Evolutionary conservation across 169 alveolate genomes (phyloP).

Genomic region (Perkinsus chesapeaki): DNA sequence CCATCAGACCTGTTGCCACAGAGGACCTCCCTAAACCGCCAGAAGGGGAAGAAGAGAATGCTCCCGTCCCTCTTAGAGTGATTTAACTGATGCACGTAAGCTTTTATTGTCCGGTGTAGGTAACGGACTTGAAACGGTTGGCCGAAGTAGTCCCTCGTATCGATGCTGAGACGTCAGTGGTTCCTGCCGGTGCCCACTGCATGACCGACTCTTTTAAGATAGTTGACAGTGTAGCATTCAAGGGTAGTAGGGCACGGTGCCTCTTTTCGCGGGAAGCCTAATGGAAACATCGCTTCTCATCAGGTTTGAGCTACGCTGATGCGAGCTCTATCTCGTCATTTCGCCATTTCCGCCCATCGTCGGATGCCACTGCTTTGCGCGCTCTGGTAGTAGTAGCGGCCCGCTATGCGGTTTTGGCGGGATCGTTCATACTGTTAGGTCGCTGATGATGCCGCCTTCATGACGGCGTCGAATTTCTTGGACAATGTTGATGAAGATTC

Average conservation of each 20-base stretch:
- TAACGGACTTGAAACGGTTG: conserved; percentile 61
- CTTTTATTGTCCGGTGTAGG: conserved; percentile 31
- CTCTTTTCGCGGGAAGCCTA: no score
- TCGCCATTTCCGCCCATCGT: conserved; percentile 54
- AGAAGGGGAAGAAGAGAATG: conserved; percentile 16
- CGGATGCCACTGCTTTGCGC: not conserved
- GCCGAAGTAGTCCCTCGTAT: conserved; percentile 61
- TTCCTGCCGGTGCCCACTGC: conserved; percentile 61
- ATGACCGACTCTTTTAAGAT: conserved; percentile 60
- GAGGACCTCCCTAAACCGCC: conserved; percentile 1
- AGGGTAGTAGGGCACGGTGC: not conserved
- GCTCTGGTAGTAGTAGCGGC: not conserved
- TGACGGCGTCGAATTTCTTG: conserved; percentile 35
- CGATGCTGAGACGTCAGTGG: conserved; percentile 59
- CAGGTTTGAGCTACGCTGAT: conserved; percentile 46
- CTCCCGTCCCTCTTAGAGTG: conserved; percentile 29
- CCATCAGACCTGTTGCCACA: not conserved
- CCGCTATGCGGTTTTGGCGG: conserved; percentile 23
- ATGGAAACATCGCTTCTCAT: no score
- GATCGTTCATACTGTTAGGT: conserved; percentile 35
- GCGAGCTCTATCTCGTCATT: conserved; percentile 29
- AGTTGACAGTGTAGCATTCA: conserved; percentile 50
- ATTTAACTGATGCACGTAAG: conserved; percentile 28
- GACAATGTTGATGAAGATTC: conserved; percentile 50
- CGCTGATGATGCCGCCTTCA: conserved; percentile 55